phyloP scores from a whole-genome alignment of 768 basidiomycete genomes.

The Fistulinella prunicolor region DNA sequence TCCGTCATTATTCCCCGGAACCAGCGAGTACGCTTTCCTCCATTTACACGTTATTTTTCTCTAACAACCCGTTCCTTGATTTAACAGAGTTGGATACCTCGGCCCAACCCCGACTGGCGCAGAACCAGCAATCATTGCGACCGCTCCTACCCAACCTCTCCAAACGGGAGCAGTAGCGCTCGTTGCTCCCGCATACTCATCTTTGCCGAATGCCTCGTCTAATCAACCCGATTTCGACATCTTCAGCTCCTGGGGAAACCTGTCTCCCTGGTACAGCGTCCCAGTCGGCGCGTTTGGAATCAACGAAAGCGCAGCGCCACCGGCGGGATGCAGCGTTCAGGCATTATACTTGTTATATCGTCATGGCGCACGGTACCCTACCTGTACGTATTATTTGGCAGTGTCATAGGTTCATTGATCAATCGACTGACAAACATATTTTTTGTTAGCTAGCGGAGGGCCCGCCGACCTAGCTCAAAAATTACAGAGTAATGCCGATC shows the following conservation, averaged over 20 bases:
- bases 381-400: constrained; percentile 45
- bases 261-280: constrained; percentile 87
- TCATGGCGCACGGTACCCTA: constrained; percentile 78
- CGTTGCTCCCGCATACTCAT: constrained; percentile 42
- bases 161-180: constrained; percentile 69
- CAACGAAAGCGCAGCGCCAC: constrained; percentile 66
- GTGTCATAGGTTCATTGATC: background rate
- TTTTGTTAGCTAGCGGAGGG: constrained; percentile 50
- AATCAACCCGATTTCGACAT: constrained; percentile 47
- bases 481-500: constrained; percentile 49
- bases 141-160: constrained; percentile 75
- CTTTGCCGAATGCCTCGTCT: constrained; percentile 22
- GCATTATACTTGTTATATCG: constrained; percentile 78
- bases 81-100: constrained; percentile 58
- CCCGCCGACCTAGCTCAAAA: constrained; percentile 55
- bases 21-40: constrained; percentile 37
- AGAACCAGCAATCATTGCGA: constrained; percentile 67
- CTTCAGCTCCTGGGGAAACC: constrained; percentile 79
- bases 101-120: constrained; percentile 82
- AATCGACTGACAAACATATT: constrained; percentile 1
- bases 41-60: background rate
- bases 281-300: constrained; percentile 63
- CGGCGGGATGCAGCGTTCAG: constrained; percentile 65
- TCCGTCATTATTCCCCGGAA: constrained; percentile 77
- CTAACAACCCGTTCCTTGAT: no score